A percentile compares a stretch with the other conserved stretches of the same genome.
Evolutionary conservation across 805 yeast genomes (phyloP).

Genomic region (Hanseniaspora nectarophila): DNA sequence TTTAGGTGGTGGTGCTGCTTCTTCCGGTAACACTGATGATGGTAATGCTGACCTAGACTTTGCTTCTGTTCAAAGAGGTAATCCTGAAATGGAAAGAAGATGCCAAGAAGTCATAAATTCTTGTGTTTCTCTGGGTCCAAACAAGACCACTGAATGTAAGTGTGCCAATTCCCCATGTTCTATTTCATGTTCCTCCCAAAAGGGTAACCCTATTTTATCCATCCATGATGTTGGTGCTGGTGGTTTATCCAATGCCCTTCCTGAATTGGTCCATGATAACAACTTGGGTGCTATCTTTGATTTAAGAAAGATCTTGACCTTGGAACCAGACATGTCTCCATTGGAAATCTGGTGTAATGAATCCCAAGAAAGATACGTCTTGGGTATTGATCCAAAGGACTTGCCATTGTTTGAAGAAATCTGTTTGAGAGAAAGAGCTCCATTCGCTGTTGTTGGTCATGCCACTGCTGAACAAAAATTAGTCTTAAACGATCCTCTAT

Average conservation of each 20-base stretch:
- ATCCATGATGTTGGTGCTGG: conserved; percentile 99
- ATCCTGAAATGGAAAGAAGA: conserved; percentile 98
- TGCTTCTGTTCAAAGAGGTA: conserved; percentile 98
- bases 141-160: conserved; percentile 13
- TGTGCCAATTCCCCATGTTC: background rate
- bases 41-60: conserved; percentile 93
- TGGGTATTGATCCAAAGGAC: conserved; percentile 78
- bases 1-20: conserved; percentile 99
- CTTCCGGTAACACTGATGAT: conserved; percentile 90
- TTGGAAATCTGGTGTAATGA: conserved; percentile 99
- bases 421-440: conserved; percentile 92
- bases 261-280: conserved; percentile 95
- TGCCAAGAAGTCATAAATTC: conserved; percentile 96
- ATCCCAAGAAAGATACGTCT: conserved; percentile 94
- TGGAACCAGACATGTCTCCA: conserved; percentile 98
- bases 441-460: conserved; percentile 87
- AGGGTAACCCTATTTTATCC: conserved; percentile 67
- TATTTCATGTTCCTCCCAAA: background rate
- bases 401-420: conserved; percentile 58
- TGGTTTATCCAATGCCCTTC: conserved; percentile 92
- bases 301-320: conserved; percentile 73
- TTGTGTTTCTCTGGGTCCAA: conserved; percentile 69
- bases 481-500: conserved; percentile 63
- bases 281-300: conserved; percentile 90
- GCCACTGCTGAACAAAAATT: conserved; percentile 82